Evolutionary conservation across 768 basidiomycete species (phyloP), one percentile per base, ranked within the genome.

Genomic region (Suillus lakei): DNA sequence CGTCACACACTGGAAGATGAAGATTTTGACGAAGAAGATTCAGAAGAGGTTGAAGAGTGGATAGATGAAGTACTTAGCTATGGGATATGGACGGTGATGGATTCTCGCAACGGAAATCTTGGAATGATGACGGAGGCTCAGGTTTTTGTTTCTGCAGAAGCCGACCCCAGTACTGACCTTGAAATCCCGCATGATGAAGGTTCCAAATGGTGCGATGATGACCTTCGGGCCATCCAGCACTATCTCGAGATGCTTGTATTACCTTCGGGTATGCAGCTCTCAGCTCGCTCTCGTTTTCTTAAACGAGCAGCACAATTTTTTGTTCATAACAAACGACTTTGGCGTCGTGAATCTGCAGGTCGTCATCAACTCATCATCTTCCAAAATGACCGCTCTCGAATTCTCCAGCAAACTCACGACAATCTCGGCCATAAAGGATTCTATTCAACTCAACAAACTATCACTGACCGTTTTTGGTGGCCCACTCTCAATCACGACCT

Each of bases 401-500:
- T 63, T 3, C 58, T 67, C 0, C 18, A 15, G 0, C 2, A 63
- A 1, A 58, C 38, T 0, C 68, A 69, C n/a, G 36, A 69, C 4
- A 8, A 60, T 1, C 66, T 69, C 0, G 61, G 64, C 0, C 61
- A 67, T 44, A 64, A 64, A 16, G 63, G 68, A 0, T 30, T 59
- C 3, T 68, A 68, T 9, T 18, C 65, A 1, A 68, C 60, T 18
- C 4, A 23, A 4, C 26, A 13, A 8, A 61, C 62, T n/a, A 64
- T 79, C 1, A 15, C 38, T 0, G 61, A 73, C 9, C 51, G 68
- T 1, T 76, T 76, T 48, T 80, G 73, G 76, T 75, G 80, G 72
- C 76, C 78, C 0, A 54, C 70, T 0, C 63, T 79, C 3, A 62
- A 71, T 0, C 46, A 70, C 0, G 73, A 81, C 43, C 50, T 81